Base-by-base conservation (phyloP, 495 filamentous ascomycete species). In the Thermothielavioides terrestris region DNA sequence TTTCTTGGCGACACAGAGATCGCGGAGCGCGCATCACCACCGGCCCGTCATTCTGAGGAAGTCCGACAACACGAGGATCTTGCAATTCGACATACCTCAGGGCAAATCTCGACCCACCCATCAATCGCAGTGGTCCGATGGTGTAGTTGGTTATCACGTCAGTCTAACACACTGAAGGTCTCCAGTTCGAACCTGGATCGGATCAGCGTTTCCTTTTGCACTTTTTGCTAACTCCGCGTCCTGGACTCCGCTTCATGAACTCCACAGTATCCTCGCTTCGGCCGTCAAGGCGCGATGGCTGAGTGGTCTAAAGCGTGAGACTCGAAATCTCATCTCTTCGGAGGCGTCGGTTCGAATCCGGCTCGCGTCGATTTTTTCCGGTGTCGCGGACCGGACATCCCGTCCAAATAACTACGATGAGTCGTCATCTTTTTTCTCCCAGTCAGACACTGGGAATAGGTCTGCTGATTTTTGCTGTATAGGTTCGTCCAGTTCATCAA, bases 111-210 rank as follows among this genome's bases (percentile, higher is more conserved):
- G n/a, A n/a, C n/a, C n/a, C n/a, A n/a, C n/a, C n/a, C n/a, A n/a
- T n/a, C n/a, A n/a, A n/a, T n/a, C n/a, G n/a, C n/a, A n/a, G n/a
- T n/a, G 52, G 52, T 54, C 41, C 46, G 45, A 49, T 54, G 52
- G 52, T 54, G 52, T 54, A 54, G 52, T 54, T 54, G 52, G 52
- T 54, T 54, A 54, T 53, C 50, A 53, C 50, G 50, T 53, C 50
- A 53, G 50, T 53, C 50, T 53, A 53, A 53, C 50, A 53, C 50
- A 53, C 50, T 53, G 50, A 53, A 53, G 50, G 50, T 53, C 40
- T 43, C 48, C 50, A 54, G 51, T 54, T 54, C 52, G 25, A 54
- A 23, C 52, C 46, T 54, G 52, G 52, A 49, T 45, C 39, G 41
- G 41, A 54, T 54, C 52, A 54, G 25, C n/a, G 5, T 46, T 31